phyloP scores from a whole-genome alignment of 2,329 filamentous ascomycete genomes.

The Graphiopsis chlorocephala region DNA sequence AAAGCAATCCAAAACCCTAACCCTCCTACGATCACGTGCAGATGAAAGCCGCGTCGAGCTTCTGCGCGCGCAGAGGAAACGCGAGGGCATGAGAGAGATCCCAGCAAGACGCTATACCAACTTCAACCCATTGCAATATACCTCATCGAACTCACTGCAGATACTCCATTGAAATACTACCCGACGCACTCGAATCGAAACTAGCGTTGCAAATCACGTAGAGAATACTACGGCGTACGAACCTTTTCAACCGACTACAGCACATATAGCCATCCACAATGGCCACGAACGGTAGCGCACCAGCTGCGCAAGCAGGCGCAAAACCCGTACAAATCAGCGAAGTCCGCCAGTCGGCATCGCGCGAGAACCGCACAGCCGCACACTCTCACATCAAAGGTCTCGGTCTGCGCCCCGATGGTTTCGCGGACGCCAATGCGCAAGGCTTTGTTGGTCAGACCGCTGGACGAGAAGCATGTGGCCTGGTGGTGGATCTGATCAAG shows the following conservation, averaged over 20 bases:
- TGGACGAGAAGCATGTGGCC: constrained; percentile 92
- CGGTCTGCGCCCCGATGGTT: constrained; percentile 80
- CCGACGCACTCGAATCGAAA: neutral
- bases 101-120: neutral
- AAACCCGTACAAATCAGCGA: constrained; percentile 36
- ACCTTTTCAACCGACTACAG: neutral
- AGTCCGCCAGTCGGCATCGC: constrained; percentile 41
- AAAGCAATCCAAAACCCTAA: neutral
- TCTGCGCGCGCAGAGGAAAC: constrained; percentile 4
- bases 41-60: constrained; percentile 7
- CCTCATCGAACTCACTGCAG: neutral
- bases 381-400: constrained; percentile 98
- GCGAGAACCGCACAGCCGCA: constrained; percentile 92
- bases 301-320: constrained; percentile 25
- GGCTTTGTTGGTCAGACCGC: constrained; percentile 88
- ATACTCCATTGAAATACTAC: neutral
- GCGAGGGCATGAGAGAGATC: constrained; percentile 7
- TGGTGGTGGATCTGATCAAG: constrained; percentile 93
- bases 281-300: constrained; percentile 27
- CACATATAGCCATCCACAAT: constrained; percentile 17
- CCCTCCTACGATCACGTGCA: neutral
- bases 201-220: neutral
- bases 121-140: neutral
- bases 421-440: constrained; percentile 71
- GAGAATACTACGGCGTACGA: neutral